Percentiles rank a stretch among this genome's conserved stretches.
Conservation (phyloP, 768 basidiomycete species). For the Rhizopogon sp. region DNA sequence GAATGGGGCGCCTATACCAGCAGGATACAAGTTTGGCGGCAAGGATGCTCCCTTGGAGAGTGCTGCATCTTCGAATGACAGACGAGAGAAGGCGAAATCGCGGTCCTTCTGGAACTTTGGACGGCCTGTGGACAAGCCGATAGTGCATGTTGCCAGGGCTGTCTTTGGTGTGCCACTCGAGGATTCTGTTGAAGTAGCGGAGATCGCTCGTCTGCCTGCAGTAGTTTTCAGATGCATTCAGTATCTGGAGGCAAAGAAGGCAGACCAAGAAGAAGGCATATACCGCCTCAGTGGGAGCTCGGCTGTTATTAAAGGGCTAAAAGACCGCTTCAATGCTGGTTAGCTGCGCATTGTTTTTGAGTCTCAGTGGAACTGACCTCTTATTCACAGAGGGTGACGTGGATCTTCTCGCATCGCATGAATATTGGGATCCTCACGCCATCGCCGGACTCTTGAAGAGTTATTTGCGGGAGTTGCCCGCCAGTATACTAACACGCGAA, state of each 20-base stretch:
- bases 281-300: conserved; percentile 94
- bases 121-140: conserved; percentile 44
- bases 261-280: conserved; percentile 96
- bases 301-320: conserved; percentile 89
- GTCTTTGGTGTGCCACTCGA: conserved; percentile 88
- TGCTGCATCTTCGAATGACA: conserved; percentile 43
- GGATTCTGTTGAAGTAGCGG: conserved; percentile 83
- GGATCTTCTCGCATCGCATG: conserved; percentile 80
- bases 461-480: conserved; percentile 89
- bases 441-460: conserved; percentile 93
- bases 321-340: conserved; percentile 92
- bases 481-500: conserved; percentile 88
- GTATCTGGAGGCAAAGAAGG: conserved; percentile 90
- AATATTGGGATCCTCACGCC: conserved; percentile 97
- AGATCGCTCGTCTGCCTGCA: conserved; percentile 88
- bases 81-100: conserved; percentile 90
- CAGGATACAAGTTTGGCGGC: conserved; percentile 85
- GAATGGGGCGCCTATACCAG: conserved; percentile 79
- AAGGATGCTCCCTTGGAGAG: conserved; percentile 55
- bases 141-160: conserved; percentile 49
- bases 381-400: conserved; percentile 83
- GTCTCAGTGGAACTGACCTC: conserved; percentile 5
- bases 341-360: conserved; percentile 20
- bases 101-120: conserved; percentile 93
- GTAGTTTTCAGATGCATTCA: conserved; percentile 95